Evolutionary conservation across 176 grass and related monocot species (phyloP).

Genomic region (Metroxylon sagu): DNA sequence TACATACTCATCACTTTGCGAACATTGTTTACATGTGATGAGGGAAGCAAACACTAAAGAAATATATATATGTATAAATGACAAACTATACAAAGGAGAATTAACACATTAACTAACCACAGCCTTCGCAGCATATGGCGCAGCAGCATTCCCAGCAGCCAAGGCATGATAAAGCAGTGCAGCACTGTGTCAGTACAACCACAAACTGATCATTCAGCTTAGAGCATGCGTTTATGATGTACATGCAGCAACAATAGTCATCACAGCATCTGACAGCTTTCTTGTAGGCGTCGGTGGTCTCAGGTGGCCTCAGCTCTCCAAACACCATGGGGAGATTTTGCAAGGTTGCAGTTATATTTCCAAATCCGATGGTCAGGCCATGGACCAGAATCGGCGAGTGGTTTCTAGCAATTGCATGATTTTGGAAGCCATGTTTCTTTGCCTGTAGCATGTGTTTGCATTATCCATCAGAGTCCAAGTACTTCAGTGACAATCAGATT

Average conservation of each 20-base stretch:
- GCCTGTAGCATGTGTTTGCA: slow-evolving; percentile 1
- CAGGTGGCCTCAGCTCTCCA: slow-evolving; percentile 24
- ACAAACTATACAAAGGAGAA: too few species aligned
- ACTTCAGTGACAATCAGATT: too few species aligned
- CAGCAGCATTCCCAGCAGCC: slow-evolving; percentile 69
- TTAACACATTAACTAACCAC: slow-evolving; percentile 13
- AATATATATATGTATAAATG: too few species aligned
- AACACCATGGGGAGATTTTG: slow-evolving; percentile 39
- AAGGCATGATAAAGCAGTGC: slow-evolving; percentile 54
- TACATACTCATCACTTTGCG: too few species aligned
- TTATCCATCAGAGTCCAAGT: too few species aligned
- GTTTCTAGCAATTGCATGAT: slow-evolving; percentile 16
- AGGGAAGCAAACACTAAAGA: too few species aligned
- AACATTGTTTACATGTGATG: too few species aligned
- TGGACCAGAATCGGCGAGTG: slow-evolving; percentile 19
- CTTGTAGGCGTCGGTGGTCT: slow-evolving; percentile 32
- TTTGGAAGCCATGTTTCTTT: slow-evolving; percentile 27
- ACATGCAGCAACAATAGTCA: slow-evolving; percentile 65
- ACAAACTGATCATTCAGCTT: slow-evolving; percentile 67
- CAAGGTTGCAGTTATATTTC: slow-evolving; percentile 46
- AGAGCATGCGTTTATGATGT: slow-evolving; percentile 61
- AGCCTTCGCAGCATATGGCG: slow-evolving; percentile 42
- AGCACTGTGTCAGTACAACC: slow-evolving; percentile 48
- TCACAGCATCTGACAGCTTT: slow-evolving; percentile 57
- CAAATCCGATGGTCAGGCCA: slow-evolving; percentile 52